Conservation (phyloP, 2,329 filamentous ascomycete species). For the Thelonectria blattea region DNA sequence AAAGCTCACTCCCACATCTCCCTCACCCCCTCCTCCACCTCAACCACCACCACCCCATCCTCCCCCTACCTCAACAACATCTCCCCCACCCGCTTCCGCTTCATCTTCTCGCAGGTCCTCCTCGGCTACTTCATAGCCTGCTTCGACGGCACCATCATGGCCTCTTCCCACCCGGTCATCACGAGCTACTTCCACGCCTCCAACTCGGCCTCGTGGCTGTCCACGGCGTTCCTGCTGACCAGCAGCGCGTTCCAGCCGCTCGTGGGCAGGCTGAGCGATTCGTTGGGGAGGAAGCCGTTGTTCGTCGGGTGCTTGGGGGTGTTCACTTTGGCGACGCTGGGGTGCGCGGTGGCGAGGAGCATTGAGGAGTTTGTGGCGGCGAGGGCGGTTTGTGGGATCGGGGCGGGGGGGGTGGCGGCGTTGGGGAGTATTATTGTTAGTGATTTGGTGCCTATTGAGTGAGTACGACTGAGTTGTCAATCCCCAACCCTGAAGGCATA, state of each 20-base stretch:
- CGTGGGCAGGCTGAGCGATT: slow-evolving; percentile 76
- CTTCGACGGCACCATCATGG: slow-evolving; percentile 84
- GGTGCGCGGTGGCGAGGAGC: slow-evolving; percentile 71
- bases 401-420: slow-evolving; percentile 73
- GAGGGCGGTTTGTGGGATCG: slow-evolving; percentile 73
- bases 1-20: slow-evolving; percentile 27
- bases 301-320: slow-evolving; percentile 69
- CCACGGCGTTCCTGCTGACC: slow-evolving; percentile 78
- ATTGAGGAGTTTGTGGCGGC: slow-evolving; percentile 75
- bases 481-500: too few relatives aligned
- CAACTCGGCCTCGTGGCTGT: slow-evolving; percentile 83
- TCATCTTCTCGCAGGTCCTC: slow-evolving; percentile 66
- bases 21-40: slow-evolving; percentile 14
- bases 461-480: slow-evolving; percentile 40
- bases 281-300: slow-evolving; percentile 70
- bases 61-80: slow-evolving; percentile 52
- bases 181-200: slow-evolving; percentile 80
- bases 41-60: slow-evolving; percentile 28
- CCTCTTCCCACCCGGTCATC: slow-evolving; percentile 79
- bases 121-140: slow-evolving; percentile 63
- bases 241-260: slow-evolving; percentile 79
- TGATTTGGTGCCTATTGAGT: slow-evolving; percentile 76
- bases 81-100: slow-evolving; percentile 61
- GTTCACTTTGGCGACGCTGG: slow-evolving; percentile 69
- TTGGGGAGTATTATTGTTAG: slow-evolving; percentile 75